These are phyloP conservation scores for Salvia hispanica DNA, from an alignment of 257 asterid genomes.

Conservation along the genomic window DNA sequence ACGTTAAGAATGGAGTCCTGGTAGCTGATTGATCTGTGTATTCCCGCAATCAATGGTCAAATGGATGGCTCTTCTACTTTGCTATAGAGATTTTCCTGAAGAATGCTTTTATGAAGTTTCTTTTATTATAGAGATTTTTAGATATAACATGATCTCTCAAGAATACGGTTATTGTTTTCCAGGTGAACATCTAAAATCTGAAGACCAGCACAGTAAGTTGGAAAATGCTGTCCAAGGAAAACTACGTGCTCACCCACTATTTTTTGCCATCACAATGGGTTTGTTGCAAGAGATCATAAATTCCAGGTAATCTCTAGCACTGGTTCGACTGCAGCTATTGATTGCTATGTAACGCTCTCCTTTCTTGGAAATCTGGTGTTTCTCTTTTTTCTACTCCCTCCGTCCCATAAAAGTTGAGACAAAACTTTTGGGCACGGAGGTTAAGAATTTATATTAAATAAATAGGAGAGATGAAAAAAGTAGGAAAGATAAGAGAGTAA, in stretches of 20 bases:
- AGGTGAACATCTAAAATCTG: constrained; percentile 51
- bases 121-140: not conserved
- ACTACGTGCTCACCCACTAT: constrained; percentile 69
- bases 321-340: constrained; percentile 14
- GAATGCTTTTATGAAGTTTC: not conserved
- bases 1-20: not conserved
- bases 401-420: no score
- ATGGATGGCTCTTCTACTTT: constrained; percentile 9
- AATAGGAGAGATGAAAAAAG: no score
- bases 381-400: not conserved
- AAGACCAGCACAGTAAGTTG: constrained; percentile 38
- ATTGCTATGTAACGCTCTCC: not conserved
- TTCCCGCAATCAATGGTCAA: constrained; percentile 7
- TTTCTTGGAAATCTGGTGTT: not conserved
- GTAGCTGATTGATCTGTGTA: not conserved
- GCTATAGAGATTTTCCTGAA: constrained; percentile 2
- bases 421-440: no score
- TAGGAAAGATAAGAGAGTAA: no score
- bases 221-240: constrained; percentile 44
- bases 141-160: constrained; percentile 14
- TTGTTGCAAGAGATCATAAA: constrained; percentile 87
- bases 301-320: constrained; percentile 63
- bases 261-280: constrained; percentile 84
- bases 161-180: constrained; percentile 29
- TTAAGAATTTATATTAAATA: no score